Evolutionary conservation across 225 moss, liverwort and hornwort species (phyloP).

Genomic region (Takakia lepidozioides): DNA sequence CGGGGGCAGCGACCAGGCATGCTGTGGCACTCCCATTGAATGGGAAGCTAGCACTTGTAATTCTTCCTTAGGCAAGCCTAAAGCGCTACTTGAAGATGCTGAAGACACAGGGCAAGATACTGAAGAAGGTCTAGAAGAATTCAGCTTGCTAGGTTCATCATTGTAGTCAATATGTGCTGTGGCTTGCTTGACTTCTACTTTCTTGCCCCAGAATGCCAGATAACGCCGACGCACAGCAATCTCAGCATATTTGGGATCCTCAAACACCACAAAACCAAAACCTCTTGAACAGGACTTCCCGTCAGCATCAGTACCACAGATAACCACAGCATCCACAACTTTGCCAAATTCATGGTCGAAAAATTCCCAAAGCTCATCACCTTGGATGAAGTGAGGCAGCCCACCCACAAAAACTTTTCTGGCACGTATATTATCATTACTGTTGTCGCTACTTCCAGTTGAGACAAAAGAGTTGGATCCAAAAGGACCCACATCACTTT

Average conservation of each 20-base stretch:
- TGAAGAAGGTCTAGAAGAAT: slow-evolving; percentile 57
- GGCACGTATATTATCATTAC: slow-evolving; percentile 63
- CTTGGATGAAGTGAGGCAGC: slow-evolving; percentile 76
- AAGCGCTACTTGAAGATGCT: no score
- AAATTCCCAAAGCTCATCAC: slow-evolving; percentile 86
- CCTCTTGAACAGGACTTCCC: slow-evolving; percentile 78
- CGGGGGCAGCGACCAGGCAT: slow-evolving; percentile 71
- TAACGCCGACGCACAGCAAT: slow-evolving; percentile 69
- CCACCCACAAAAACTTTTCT: slow-evolving; percentile 93
- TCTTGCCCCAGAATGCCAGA: slow-evolving; percentile 88
- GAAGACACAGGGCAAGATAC: slow-evolving; percentile 40
- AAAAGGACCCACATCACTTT: slow-evolving; percentile 55
- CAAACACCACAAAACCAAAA: slow-evolving; percentile 84
- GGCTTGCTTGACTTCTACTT: slow-evolving; percentile 91
- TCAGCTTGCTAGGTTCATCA: slow-evolving; percentile 60
- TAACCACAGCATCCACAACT: slow-evolving; percentile 87
- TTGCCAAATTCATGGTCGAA: slow-evolving; percentile 88
- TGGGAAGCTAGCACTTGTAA: no score
- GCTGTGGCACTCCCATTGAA: slow-evolving; percentile 37
- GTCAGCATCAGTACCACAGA: slow-evolving; percentile 79
- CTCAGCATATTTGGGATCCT: slow-evolving; percentile 83
- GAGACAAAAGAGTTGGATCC: slow-evolving; percentile 78
- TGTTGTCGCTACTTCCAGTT: slow-evolving; percentile 76
- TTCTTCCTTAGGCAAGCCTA: no score
- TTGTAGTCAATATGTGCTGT: slow-evolving; percentile 80